Evolutionary conservation across 371 early-diverging fungal genomes (phyloP).

Genomic region (Rhizopus delemar): DNA sequence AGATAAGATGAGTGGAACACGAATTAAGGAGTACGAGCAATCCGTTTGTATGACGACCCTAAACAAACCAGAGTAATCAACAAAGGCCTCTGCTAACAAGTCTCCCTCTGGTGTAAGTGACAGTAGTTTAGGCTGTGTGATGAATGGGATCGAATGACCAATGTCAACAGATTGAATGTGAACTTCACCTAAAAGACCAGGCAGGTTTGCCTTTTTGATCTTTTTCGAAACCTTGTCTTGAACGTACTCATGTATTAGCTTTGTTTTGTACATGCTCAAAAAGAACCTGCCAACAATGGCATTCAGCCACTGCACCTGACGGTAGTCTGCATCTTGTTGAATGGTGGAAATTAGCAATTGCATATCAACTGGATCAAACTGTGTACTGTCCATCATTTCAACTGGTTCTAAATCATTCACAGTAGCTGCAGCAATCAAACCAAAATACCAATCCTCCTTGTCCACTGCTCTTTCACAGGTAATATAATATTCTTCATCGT

Average conservation of each 20-base stretch:
- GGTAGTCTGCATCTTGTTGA: constrained; percentile 57
- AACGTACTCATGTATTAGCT: constrained; percentile 56
- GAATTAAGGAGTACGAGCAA: constrained; percentile 53
- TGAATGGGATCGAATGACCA: constrained; percentile 80
- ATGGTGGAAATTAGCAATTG: constrained; percentile 49
- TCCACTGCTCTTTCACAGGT: constrained; percentile 62
- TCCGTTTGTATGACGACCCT: constrained; percentile 72
- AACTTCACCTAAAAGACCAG: constrained; percentile 78
- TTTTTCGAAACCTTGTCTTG: constrained; percentile 66
- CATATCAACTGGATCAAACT: constrained; percentile 53
- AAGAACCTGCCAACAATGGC: constrained; percentile 52
- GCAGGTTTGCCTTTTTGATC: constrained; percentile 63
- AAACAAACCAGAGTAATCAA: constrained; percentile 78
- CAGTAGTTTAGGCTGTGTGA: constrained; percentile 75
- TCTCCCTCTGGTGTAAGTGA: constrained; percentile 69
- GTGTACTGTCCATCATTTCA: constrained; percentile 48
- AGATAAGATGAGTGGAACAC: constrained; percentile 76
- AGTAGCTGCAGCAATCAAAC: constrained; percentile 48
- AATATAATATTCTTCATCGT: constrained; percentile 39
- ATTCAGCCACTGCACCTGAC: no score
- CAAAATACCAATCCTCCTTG: constrained; percentile 91
- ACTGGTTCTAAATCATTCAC: constrained; percentile 25
- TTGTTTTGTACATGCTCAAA: constrained; percentile 61
- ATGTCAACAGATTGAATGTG: constrained; percentile 71
- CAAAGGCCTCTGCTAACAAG: constrained; percentile 68